Conservation (phyloP, 805 yeast species). For the Kodamaea fukazawae region DNA sequence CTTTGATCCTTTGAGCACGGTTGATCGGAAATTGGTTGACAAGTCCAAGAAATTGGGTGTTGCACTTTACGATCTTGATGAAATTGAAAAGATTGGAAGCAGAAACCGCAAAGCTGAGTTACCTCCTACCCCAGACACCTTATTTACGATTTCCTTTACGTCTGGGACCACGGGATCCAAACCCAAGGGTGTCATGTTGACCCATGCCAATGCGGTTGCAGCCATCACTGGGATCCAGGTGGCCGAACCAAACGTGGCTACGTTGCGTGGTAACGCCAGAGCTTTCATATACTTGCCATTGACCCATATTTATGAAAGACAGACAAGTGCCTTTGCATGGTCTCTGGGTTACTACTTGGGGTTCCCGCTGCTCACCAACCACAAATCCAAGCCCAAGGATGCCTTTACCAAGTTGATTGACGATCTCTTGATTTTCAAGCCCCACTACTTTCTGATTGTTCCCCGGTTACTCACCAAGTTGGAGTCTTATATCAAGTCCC, state of each 20-base stretch:
- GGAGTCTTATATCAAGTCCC: constrained; percentile 21
- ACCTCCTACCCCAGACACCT: constrained; percentile 49
- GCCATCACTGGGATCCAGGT: constrained; percentile 32
- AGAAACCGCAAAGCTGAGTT: constrained; percentile 24
- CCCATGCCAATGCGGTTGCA: constrained; percentile 52
- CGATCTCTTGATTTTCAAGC: constrained; percentile 28
- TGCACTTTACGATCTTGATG: constrained; percentile 30
- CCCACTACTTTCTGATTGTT: constrained; percentile 31
- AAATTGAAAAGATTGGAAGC: constrained; percentile 32
- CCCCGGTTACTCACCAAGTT: constrained; percentile 39
- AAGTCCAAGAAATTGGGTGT: constrained; percentile 24
- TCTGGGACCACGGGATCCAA: constrained; percentile 69
- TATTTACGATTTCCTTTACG: constrained; percentile 65
- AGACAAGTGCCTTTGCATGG: constrained; percentile 42
- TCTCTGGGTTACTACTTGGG: constrained; percentile 50
- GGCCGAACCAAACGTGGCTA: constrained; percentile 5
- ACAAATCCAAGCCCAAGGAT: constrained; percentile 9
- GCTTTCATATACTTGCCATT: constrained; percentile 46
- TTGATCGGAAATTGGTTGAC: constrained; percentile 11
- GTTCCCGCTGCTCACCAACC: constrained; percentile 37
- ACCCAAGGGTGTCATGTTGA: constrained; percentile 66
- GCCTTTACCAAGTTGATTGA: constrained; percentile 26
- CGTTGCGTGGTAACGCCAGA: constrained; percentile 6
- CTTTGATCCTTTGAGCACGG: constrained; percentile 23
- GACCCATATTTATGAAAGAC: constrained; percentile 59